Base-by-base conservation (phyloP, 495 filamentous ascomycete genomes). In the Penicillium tannophilum region DNA sequence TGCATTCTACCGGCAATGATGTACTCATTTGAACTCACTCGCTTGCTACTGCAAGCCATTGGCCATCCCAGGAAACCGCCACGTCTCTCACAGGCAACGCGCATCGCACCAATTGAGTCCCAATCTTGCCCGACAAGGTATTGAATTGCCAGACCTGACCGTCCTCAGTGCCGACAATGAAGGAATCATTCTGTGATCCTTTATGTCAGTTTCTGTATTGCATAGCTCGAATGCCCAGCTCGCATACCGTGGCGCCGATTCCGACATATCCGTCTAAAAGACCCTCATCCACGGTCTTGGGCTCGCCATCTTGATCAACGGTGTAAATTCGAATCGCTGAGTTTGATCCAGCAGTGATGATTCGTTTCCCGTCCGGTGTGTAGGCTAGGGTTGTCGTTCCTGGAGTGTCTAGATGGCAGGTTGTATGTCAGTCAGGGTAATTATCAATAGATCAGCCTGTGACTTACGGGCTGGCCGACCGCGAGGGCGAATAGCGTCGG, bases 1-100 rank as follows among this genome's bases (percentile, higher is more conserved):
- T 24, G 16, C 12, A 9, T 46, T 1, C 5, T n/a, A 41, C 56
- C n/a, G 19, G 45, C 12, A 17, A 31, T 3, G 16, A 4, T 31
- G 3, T 31, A 2, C 8, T 3, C 17, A 12, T 6, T 35, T 49
- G 19, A 14, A 72, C 84, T 64, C 61, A 87, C 86, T 98, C 95
- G 83, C 93, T 97, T 31, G 95, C 90, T n/a, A 98, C 90, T 39
- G 94, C 94, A 49, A 84, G 88, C 95, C 92, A 98, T 66, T 88
- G 84, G 0, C 84, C 83, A 71, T 98, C 91, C 7, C 84, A 86
- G 4, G 91, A 93, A 16, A 98, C 75, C 1, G 88, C 88, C 57
- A 98, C 80, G 66, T 97, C 92, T 67, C 94, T 82, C 14, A 96
- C 84, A 8, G 94, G 89, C 9, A 98, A 78, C 14, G 91, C 84